Conservation (phyloP, 371 early-diverging fungal species). For the Hamiltosporidium magnivora region DNA sequence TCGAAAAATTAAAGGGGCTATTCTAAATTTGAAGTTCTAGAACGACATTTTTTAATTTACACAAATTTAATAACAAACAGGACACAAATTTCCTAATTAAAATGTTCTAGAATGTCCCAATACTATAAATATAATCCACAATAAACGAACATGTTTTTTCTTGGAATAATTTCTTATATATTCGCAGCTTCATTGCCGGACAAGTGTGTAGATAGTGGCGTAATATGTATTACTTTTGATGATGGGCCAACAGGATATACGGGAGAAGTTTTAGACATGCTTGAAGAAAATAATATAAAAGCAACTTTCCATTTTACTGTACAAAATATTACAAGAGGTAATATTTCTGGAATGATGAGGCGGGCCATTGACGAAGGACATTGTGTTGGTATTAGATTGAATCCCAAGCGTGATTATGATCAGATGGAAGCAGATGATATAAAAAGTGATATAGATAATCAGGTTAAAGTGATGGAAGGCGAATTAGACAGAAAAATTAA, state of each 20-base stretch:
- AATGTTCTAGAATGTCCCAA: not conserved
- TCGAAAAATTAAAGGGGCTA: too few species aligned
- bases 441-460: constrained; percentile 36
- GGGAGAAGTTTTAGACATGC: constrained; percentile 19
- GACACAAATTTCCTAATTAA: too few species aligned
- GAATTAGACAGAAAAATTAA: constrained; percentile 27
- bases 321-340: constrained; percentile 16
- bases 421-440: constrained; percentile 31
- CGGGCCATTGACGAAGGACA: constrained; percentile 46
- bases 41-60: too few species aligned
- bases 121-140: not conserved
- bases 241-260: constrained; percentile 49
- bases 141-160: not conserved
- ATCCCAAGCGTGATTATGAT: constrained; percentile 46
- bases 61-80: too few species aligned
- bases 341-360: constrained; percentile 17
- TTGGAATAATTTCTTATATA: not conserved
- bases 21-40: too few species aligned
- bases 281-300: constrained; percentile 20
- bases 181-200: constrained; percentile 17
- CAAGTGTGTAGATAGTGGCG: constrained; percentile 37
- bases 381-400: constrained; percentile 48
- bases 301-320: constrained; percentile 48
- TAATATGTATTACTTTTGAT: constrained; percentile 50
- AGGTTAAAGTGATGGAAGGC: constrained; percentile 34